Evolutionary conservation across 2,329 filamentous ascomycete species (phyloP), one percentile per base, ranked within the genome.

Genomic region (Hymenoscyphus infarciens): DNA sequence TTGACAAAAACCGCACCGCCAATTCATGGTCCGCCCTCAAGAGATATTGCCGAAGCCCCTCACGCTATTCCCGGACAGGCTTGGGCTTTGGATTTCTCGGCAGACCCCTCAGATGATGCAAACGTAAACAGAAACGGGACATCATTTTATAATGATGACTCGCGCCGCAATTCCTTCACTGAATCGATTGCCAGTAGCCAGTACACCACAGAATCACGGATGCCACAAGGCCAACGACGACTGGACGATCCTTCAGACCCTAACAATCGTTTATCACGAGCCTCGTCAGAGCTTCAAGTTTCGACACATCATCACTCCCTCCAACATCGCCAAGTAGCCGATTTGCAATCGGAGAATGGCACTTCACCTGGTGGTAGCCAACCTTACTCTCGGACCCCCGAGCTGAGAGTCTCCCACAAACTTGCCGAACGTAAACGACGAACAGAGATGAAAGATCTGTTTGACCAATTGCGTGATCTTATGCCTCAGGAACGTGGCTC

Each of bases 361-460:
- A 67, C 72, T n/a, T 74, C 78, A 76, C 15, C 77, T 77, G 62
- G 78, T 76, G 83, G 86, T 11, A 81, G 84, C 27, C 89, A 91
- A 67, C 91, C 91, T 1, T 95, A 95, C 75, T 93, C 90, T 70
- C 81, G 91, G 49, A 95, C 91, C 0, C 91, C 91, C 0, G 91
- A 95, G 75, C 80, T 95, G 45, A 85, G 91, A 25, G 85, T 94
- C 57, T 94, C 90, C 72, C 91, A 95, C 77, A 95, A 95, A 75
- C 83, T 95, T 61, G 91, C 91, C 0, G 91, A 95, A 76, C 83
- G 91, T 42, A 95, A 95, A 78, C 84, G 91, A 45, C 81, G 91
- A 64, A 93, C 90, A 8, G 91, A 95, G 74, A 95, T 95, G 91
- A 95, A 95, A 77, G 88, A 91, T 71, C 78, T 95, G 0, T 95